phyloP scores from a whole-genome alignment of 169 alveolate species.

The Theileria annulata region DNA sequence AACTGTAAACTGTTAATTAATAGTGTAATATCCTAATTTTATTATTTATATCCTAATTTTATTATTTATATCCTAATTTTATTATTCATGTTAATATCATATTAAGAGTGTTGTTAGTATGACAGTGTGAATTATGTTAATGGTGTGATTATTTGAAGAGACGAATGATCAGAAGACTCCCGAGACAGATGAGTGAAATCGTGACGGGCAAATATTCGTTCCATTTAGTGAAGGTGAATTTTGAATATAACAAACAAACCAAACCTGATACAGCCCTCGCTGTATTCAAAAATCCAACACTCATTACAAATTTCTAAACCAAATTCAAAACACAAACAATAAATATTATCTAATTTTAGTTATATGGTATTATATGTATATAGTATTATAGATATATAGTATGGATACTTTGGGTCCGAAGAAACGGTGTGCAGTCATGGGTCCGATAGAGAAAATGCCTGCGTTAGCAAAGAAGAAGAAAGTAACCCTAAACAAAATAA shows the following conservation, averaged over 20 bases:
- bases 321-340: too few relatives aligned
- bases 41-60: background rate
- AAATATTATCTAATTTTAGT: too few relatives aligned
- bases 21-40: background rate
- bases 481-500: conserved; percentile 37
- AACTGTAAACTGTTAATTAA: conserved; percentile 36
- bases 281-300: conserved; percentile 43
- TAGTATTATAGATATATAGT: background rate
- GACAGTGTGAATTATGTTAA: background rate
- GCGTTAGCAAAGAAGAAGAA: conserved; percentile 53
- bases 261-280: conserved; percentile 58
- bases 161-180: conserved; percentile 27
- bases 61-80: background rate
- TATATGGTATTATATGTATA: too few relatives aligned
- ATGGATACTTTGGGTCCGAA: conserved; percentile 42
- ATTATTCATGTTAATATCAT: background rate
- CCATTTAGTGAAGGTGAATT: conserved; percentile 3
- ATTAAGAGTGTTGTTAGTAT: too few relatives aligned
- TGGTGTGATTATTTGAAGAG: background rate
- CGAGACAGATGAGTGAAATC: conserved; percentile 48
- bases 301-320: conserved; percentile 34
- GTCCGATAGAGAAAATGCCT: conserved; percentile 48
- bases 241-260: conserved; percentile 12
- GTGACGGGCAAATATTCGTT: conserved; percentile 34
- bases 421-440: conserved; percentile 48